Conservation (phyloP, 108 stramenopile species). For the Discostella stelligeroides region DNA sequence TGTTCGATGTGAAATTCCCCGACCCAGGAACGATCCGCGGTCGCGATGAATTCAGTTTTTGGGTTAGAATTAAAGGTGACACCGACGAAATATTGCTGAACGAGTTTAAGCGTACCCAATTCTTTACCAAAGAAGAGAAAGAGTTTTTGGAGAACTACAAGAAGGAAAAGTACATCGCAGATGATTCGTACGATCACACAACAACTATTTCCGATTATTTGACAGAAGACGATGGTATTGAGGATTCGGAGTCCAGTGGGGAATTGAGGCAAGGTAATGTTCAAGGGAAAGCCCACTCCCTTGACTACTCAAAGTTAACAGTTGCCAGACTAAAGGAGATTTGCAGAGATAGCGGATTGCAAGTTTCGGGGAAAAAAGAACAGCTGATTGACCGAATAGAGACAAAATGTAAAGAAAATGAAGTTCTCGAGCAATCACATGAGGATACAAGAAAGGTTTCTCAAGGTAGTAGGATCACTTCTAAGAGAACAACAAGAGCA, state of each 20-base stretch:
- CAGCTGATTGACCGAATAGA: constrained; percentile 62
- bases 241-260: no score
- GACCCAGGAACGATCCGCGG: constrained; percentile 1
- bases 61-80: constrained; percentile 36
- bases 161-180: constrained; percentile 26
- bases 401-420: constrained; percentile 37
- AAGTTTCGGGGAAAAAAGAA: constrained; percentile 70
- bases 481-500: neutral
- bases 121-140: constrained; percentile 54
- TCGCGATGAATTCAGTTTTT: constrained; percentile 48
- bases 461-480: neutral
- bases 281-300: no score
- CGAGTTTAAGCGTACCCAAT: constrained; percentile 48
- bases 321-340: constrained; percentile 69
- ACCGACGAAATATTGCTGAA: constrained; percentile 37
- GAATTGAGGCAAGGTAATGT: no score
- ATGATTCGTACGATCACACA: constrained; percentile 35
- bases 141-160: constrained; percentile 51
- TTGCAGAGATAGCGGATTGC: constrained; percentile 67
- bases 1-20: constrained; percentile 46
- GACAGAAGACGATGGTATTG: neutral
- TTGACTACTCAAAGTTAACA: constrained; percentile 57
- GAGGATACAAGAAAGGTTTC: constrained; percentile 9
- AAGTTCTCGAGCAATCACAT: constrained; percentile 12
- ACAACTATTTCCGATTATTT: constrained; percentile 18